Percentiles rank a stretch among this genome's conserved stretches.
phyloP scores from a whole-genome alignment of 805 yeast genomes.

The Debaryomyces castellii region DNA sequence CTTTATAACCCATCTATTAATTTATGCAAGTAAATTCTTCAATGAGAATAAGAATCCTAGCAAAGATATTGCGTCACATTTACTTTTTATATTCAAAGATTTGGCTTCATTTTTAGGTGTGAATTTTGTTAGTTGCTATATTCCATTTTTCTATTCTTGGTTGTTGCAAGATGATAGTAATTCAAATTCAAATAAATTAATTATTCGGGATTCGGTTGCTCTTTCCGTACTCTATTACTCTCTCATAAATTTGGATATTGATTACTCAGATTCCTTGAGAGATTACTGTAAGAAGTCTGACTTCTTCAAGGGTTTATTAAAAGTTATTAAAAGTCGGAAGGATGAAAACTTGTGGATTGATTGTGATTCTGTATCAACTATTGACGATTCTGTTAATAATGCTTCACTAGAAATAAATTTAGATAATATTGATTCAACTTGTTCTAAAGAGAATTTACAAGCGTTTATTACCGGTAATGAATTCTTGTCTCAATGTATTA shows the following conservation, averaged over 20 bases:
- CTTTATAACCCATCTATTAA: slow-evolving; percentile 38
- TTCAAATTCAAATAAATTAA: slow-evolving; percentile 8
- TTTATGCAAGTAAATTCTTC: slow-evolving; percentile 33
- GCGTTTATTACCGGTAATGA: slow-evolving; percentile 26
- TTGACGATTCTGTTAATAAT: slow-evolving; percentile 4
- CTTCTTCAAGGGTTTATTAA: slow-evolving; percentile 15
- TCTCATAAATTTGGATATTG: slow-evolving; percentile 25
- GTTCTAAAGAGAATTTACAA: slow-evolving; percentile 13
- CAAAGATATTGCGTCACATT: slow-evolving; percentile 19
- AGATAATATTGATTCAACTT: neutral
- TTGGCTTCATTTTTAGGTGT: slow-evolving; percentile 41
- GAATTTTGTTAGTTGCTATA: slow-evolving; percentile 44
- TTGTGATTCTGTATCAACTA: slow-evolving; percentile 17
- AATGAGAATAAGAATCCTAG: slow-evolving; percentile 20
- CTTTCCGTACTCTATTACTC: slow-evolving; percentile 25
- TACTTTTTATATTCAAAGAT: slow-evolving; percentile 22
- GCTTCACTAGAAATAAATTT: neutral
- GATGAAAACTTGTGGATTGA: slow-evolving; percentile 26
- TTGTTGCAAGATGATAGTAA: slow-evolving; percentile 17
- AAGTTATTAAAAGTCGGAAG: slow-evolving; percentile 27
- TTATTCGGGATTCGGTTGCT: slow-evolving; percentile 32
- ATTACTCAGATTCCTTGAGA: slow-evolving; percentile 23
- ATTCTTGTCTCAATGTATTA: slow-evolving; percentile 31
- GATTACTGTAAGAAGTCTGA: slow-evolving; percentile 19
- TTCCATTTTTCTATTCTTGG: slow-evolving; percentile 50